Conservation (phyloP, 352 stramenopile genomes). For the Phytophthora citrophthora region DNA sequence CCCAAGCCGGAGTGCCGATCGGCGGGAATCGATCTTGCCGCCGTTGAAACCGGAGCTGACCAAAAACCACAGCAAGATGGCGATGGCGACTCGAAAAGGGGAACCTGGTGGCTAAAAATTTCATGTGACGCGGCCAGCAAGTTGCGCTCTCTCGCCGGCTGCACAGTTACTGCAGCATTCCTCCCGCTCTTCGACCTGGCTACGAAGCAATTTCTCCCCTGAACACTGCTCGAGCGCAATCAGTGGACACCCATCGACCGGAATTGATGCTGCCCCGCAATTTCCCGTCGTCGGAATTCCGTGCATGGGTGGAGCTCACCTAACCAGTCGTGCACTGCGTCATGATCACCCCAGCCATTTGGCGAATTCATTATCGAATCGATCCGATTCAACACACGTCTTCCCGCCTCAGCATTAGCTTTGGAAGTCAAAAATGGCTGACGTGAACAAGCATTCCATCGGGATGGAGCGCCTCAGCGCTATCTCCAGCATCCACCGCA, state of each 20-base stretch:
- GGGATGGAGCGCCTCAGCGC: slow-evolving; percentile 32
- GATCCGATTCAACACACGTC: background rate
- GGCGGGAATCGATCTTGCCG: slow-evolving; percentile 16
- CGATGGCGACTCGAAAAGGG: background rate
- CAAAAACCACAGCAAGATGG: background rate
- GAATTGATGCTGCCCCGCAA: slow-evolving; percentile 23
- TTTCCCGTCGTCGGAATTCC: slow-evolving; percentile 9
- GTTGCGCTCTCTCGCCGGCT: background rate
- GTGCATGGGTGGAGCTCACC: slow-evolving; percentile 8
- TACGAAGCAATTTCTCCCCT: slow-evolving; percentile 14
- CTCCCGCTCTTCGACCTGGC: slow-evolving; percentile 26
- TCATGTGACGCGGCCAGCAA: slow-evolving; percentile 9
- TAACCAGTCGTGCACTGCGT: slow-evolving; percentile 23
- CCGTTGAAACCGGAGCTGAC: slow-evolving; percentile 3
- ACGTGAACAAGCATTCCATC: slow-evolving; percentile 28
- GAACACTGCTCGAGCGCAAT: slow-evolving; percentile 16
- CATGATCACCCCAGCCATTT: slow-evolving; percentile 21
- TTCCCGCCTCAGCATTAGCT: slow-evolving; percentile 10
- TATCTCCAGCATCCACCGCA: slow-evolving; percentile 32
- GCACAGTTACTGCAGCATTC: slow-evolving; percentile 3
- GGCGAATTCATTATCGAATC: slow-evolving; percentile 22
- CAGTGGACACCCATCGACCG: slow-evolving; percentile 11
- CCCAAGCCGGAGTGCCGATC: slow-evolving; percentile 20
- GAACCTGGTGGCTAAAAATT: slow-evolving; percentile 15
- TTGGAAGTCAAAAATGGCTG: slow-evolving; percentile 22